Evolutionary conservation across 208 protist genomes (phyloP).

Genomic region (Trypanosoma grayi): DNA sequence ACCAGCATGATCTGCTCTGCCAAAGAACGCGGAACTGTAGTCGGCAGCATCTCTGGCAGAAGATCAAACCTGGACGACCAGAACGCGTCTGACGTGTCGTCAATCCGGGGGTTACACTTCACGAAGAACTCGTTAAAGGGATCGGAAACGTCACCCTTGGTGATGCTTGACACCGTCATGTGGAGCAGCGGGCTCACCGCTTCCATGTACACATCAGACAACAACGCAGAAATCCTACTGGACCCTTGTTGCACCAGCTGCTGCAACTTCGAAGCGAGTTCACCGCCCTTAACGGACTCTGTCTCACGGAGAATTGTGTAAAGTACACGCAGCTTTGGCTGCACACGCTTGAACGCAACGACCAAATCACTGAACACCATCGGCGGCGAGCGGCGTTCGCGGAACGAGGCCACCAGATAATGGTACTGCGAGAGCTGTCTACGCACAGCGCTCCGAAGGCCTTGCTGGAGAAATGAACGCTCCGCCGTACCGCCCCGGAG

Average conservation of each 20-base stretch:
- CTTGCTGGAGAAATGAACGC: constrained; percentile 60
- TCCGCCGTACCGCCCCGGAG: constrained; percentile 33
- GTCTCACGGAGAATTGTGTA: constrained; percentile 46
- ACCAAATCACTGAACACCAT: constrained; percentile 53
- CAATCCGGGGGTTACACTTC: constrained; percentile 30
- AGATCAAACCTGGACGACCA: constrained; percentile 53
- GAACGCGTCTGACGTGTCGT: constrained; percentile 47
- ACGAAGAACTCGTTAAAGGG: constrained; percentile 70
- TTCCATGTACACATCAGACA: constrained; percentile 60
- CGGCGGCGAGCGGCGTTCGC: constrained; percentile 28
- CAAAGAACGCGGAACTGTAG: constrained; percentile 33
- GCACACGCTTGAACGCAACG: constrained; percentile 51
- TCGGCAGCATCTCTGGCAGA: constrained; percentile 54
- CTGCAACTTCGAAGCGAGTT: constrained; percentile 49
- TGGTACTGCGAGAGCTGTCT: constrained; percentile 63
- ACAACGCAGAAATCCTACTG: constrained; percentile 32
- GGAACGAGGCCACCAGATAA: constrained; percentile 51
- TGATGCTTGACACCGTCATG: constrained; percentile 53
- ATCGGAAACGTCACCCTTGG: constrained; percentile 53
- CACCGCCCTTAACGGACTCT: constrained; percentile 54
- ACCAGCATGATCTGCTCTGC: constrained; percentile 55
- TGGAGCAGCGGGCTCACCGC: constrained; percentile 54
- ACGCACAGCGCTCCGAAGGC: constrained; percentile 46
- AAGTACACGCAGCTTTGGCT: constrained; percentile 56
- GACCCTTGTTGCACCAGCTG: constrained; percentile 57